Conservation (phyloP, 2,329 filamentous ascomycete genomes). For the Juglanconis oblonga region DNA sequence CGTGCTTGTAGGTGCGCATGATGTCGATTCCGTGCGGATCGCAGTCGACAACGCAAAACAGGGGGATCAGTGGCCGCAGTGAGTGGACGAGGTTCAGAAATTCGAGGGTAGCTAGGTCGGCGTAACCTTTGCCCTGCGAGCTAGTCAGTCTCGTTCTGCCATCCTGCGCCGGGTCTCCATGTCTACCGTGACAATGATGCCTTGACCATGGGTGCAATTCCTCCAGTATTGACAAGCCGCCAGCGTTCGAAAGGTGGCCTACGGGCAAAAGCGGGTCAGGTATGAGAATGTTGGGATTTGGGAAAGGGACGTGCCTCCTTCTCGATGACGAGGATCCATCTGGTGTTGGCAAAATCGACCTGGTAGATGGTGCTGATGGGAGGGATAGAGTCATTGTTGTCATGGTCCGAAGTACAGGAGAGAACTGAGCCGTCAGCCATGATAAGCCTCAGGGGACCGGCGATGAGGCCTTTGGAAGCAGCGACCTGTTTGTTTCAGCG, state of each 20-base stretch:
- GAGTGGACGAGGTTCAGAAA: constrained; percentile 57
- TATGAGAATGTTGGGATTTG: neutral
- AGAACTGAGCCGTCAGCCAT: constrained; percentile 28
- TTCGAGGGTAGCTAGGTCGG: constrained; percentile 67
- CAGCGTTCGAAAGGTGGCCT: constrained; percentile 75
- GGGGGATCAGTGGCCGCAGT: constrained; percentile 47
- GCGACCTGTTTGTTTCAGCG: constrained; percentile 53
- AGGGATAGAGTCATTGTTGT: constrained; percentile 53
- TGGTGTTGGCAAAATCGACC: constrained; percentile 46
- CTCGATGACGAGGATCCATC: constrained; percentile 73
- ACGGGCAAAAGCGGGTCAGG: constrained; percentile 16
- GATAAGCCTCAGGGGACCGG: constrained; percentile 51
- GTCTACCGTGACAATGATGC: constrained; percentile 65
- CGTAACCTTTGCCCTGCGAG: constrained; percentile 73
- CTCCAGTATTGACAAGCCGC: constrained; percentile 55
- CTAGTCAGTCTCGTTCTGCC: neutral
- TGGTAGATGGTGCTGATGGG: constrained; percentile 43
- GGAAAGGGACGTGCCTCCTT: constrained; percentile 60
- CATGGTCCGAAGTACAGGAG: constrained; percentile 25
- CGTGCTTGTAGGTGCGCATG: constrained; percentile 68
- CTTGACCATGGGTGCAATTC: constrained; percentile 45
- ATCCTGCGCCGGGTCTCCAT: neutral
- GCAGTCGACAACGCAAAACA: constrained; percentile 67
- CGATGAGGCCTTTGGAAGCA: constrained; percentile 68
- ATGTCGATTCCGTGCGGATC: constrained; percentile 77